Evolutionary conservation across 495 filamentous ascomycete species (phyloP), one percentile per base, ranked within the genome.

Genomic region (Geoglossum glabrum): DNA sequence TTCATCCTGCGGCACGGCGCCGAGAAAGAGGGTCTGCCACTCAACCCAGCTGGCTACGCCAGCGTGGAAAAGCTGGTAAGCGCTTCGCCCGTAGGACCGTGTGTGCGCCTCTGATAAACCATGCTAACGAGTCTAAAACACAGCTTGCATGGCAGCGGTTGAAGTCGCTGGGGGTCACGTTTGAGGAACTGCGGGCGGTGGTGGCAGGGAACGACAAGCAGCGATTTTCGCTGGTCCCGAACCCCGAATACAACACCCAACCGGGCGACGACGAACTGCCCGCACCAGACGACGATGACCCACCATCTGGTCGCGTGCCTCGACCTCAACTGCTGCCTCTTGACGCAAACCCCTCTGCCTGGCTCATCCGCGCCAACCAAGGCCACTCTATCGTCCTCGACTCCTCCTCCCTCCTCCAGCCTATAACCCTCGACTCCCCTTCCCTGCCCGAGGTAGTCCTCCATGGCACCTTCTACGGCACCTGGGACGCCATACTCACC

Each of bases 281-380:
- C 1, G n/a, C 58, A 8, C 45, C 26, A 8, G 60, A 64, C 33
- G 71, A 72, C 55, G 26, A 61, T 56, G 49, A 57, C 27, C 49
- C 49, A 45, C 19, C 21, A 56, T 56, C 25, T 21, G 25, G 49
- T 27, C 49, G 49, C 7, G 26, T 8, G 19, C 30, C 27, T 10
- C 27, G n/a, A n/a, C n/a, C n/a, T n/a, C n/a, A n/a, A n/a, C n/a
- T 60, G 64, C 27, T 66, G 69, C 21, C 49, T 17, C 65, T 61
- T 34, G 55, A 38, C 15, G 68, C 68, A 10, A 70, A 83, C 40
- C 79, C 86, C 0, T 66, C 76, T 0, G 71, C 85, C 66, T 97
- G 79, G 73, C 72, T 94, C 15, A 95, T 98, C 72, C 89, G 92
- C 64, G 92, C 92, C 0, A 92, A 86, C 61, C 92, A 98, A 71